phyloP scores from a whole-genome alignment of 495 filamentous ascomycete genomes.

The Xylaria flabelliformis region DNA sequence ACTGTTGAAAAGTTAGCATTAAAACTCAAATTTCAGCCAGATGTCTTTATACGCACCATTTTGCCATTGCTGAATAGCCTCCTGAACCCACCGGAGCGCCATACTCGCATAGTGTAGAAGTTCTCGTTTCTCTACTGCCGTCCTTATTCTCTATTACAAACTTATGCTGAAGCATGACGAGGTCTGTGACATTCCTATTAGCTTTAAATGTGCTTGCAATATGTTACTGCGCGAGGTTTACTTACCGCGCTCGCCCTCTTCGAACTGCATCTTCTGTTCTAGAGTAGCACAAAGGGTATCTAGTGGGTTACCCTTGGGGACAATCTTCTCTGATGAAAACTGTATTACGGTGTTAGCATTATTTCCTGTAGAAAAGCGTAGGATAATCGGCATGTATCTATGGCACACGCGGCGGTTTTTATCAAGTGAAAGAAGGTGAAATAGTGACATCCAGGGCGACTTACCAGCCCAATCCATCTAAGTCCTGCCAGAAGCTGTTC shows the following conservation, averaged over 20 bases:
- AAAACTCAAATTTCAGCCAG: neutral
- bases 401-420: neutral
- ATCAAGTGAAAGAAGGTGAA: neutral
- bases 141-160: conserved; percentile 89
- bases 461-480: conserved; percentile 76
- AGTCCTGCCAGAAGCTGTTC: conserved; percentile 77
- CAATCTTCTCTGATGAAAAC: conserved; percentile 78
- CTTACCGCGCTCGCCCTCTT: conserved; percentile 69
- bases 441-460: neutral
- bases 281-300: conserved; percentile 90
- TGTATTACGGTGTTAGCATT: conserved; percentile 2
- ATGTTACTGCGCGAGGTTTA: neutral
- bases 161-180: conserved; percentile 87
- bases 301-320: conserved; percentile 77
- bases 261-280: conserved; percentile 92
- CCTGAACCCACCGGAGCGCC: conserved; percentile 79
- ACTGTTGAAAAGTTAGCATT: conserved; percentile 15
- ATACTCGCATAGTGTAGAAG: conserved; percentile 85
- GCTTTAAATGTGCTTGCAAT: conserved; percentile 1
- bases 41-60: conserved; percentile 39
- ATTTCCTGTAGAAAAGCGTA: neutral
- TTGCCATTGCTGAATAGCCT: conserved; percentile 91
- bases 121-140: conserved; percentile 70
- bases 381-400: neutral
- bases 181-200: conserved; percentile 21